Percentiles rank a stretch among this genome's conserved stretches.
Evolutionary conservation across 768 basidiomycete species (phyloP).

Genomic region (Tulasnella calospora): DNA sequence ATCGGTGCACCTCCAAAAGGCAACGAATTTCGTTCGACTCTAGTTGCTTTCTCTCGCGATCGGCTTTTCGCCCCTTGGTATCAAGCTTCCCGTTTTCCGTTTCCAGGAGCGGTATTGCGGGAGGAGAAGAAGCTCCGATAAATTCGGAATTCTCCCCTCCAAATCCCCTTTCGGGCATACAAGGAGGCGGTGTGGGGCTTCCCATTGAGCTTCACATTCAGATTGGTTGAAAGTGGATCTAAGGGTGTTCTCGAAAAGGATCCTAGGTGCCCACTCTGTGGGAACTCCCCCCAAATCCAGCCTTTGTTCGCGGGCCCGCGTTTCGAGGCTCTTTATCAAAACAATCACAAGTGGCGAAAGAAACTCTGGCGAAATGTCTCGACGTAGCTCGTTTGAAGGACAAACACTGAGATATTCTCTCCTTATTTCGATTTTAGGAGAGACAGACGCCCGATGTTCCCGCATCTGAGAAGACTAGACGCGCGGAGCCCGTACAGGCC

Average conservation of each 20-base stretch:
- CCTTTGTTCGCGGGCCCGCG: not conserved
- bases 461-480: not conserved
- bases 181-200: not conserved
- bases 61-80: not conserved
- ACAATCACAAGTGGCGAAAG: not conserved
- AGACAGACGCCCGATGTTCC: not conserved
- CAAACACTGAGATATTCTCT: too few relatives aligned
- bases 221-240: slow-evolving; percentile 9
- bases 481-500: too few relatives aligned
- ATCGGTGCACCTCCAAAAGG: not conserved
- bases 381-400: too few relatives aligned
- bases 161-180: not conserved
- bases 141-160: not conserved
- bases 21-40: not conserved
- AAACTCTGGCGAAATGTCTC: not conserved
- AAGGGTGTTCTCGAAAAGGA: not conserved
- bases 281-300: not conserved
- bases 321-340: not conserved
- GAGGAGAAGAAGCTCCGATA: not conserved
- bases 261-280: not conserved
- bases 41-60: not conserved
- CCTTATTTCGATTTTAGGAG: too few relatives aligned
- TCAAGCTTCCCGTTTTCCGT: not conserved
- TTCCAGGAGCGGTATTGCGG: not conserved
- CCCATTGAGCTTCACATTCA: not conserved